Evolutionary conservation across 805 yeast genomes (phyloP).

Genomic region (Metschnikowia continentalis): DNA sequence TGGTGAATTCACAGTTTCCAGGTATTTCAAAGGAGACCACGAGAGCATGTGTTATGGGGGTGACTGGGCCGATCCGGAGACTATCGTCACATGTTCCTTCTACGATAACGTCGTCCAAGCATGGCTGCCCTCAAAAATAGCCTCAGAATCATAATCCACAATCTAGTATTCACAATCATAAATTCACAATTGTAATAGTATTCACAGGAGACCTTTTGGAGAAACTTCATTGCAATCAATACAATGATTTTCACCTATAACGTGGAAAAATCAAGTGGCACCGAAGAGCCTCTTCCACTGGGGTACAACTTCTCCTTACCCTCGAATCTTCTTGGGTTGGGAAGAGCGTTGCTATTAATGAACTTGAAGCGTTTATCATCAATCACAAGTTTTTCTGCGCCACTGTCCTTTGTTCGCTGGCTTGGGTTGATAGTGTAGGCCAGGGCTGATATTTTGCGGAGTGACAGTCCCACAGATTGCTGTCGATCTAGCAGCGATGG

Average conservation of each 20-base stretch:
- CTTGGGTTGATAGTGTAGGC: constrained; percentile 57
- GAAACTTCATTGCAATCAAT: not conserved
- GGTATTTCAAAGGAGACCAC: constrained; percentile 63
- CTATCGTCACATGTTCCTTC: constrained; percentile 81
- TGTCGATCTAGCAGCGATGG: constrained; percentile 32
- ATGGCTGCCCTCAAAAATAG: constrained; percentile 47
- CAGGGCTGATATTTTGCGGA: constrained; percentile 61
- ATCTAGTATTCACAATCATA: too few species aligned
- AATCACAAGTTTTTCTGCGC: constrained; percentile 39
- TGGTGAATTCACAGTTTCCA: constrained; percentile 25
- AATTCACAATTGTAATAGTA: too few species aligned
- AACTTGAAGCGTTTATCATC: constrained; percentile 72
- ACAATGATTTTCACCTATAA: not conserved
- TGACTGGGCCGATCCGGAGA: constrained; percentile 61
- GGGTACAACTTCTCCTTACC: constrained; percentile 77
- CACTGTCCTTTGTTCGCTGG: constrained; percentile 18
- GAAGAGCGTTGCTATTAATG: constrained; percentile 62
- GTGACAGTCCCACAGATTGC: constrained; percentile 45
- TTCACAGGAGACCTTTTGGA: not conserved
- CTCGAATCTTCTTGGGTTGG: constrained; percentile 80
- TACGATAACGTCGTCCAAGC: constrained; percentile 79
- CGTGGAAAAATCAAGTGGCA: constrained; percentile 64
- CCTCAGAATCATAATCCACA: not conserved
- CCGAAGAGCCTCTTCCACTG: constrained; percentile 91
- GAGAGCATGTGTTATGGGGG: constrained; percentile 96